These are phyloP conservation scores for Entophlyctis helioformis DNA, from an alignment of 192 early-diverging fungal species.

Conservation along the genomic window DNA sequence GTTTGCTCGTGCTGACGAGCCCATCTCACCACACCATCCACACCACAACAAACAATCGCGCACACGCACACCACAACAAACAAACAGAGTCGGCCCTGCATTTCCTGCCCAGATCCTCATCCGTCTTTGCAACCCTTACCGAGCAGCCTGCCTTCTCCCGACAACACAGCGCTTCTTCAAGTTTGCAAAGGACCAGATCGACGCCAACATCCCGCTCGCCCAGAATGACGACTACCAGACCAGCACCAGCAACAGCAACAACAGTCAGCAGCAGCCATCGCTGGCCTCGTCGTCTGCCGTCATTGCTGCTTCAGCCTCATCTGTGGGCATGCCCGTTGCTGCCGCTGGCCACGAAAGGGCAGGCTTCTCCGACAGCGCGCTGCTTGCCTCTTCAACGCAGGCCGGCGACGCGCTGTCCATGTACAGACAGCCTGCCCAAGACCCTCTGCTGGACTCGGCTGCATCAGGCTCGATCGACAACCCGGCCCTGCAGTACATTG, in stretches of 20 bases:
- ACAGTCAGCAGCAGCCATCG: too few relatives aligned
- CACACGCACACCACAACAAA: background rate
- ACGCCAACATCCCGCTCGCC: too few relatives aligned
- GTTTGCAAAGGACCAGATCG: too few relatives aligned
- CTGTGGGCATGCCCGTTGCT: background rate
- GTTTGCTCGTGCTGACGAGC: background rate
- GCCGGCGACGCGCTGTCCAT: too few relatives aligned
- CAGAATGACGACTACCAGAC: too few relatives aligned
- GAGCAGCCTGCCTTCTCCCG: constrained; percentile 1
- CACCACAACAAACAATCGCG: background rate
- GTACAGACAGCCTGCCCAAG: too few relatives aligned
- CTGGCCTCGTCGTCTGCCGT: too few relatives aligned
- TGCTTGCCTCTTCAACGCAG: too few relatives aligned
- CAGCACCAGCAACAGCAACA: too few relatives aligned
- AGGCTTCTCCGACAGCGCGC: too few relatives aligned
- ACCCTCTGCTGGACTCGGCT: too few relatives aligned
- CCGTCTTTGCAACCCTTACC: background rate
- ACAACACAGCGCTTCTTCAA: constrained; percentile 7
- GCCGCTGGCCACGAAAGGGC: too few relatives aligned
- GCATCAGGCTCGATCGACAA: background rate
- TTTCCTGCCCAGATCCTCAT: background rate
- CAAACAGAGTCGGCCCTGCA: background rate
- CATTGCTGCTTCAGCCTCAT: constrained; percentile 1
- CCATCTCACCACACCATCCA: background rate
- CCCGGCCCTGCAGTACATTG: constrained; percentile 25